Conservation (phyloP, 2,329 filamentous ascomycete species). For the Cladophialophora bantiana region DNA sequence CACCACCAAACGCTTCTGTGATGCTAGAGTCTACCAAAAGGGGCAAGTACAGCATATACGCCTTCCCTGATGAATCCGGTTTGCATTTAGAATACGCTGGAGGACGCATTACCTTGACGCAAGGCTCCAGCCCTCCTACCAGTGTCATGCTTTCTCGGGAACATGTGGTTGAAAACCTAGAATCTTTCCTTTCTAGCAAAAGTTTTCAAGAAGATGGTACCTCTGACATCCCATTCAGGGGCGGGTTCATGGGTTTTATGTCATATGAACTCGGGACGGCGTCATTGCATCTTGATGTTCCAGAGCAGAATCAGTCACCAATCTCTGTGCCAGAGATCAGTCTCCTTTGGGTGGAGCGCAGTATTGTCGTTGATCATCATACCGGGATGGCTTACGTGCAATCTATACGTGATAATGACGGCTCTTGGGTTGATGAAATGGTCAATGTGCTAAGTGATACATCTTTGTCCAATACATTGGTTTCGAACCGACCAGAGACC, state of each 20-base stretch:
- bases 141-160: constrained; percentile 15
- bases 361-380: constrained; percentile 77
- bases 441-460: constrained; percentile 14
- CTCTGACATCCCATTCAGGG: constrained; percentile 68
- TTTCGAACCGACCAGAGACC: constrained; percentile 39
- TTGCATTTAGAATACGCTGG: constrained; percentile 62
- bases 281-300: constrained; percentile 47
- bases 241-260: constrained; percentile 82
- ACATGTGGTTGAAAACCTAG: constrained; percentile 18
- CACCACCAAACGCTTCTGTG: constrained; percentile 38
- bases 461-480: constrained; percentile 34
- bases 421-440: constrained; percentile 58
- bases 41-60: constrained; percentile 77
- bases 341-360: constrained; percentile 77
- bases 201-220: constrained; percentile 13
- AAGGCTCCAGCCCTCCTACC: background rate
- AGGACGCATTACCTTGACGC: background rate
- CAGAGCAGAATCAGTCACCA: constrained; percentile 50
- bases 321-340: constrained; percentile 71
- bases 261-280: constrained; percentile 82
- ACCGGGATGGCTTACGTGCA: constrained; percentile 70
- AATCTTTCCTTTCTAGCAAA: constrained; percentile 25
- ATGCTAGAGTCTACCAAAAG: constrained; percentile 49
- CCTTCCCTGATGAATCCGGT: constrained; percentile 66
- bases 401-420: constrained; percentile 59